Conservation (phyloP, 306 rosid species). For the Arachis stenosperma region DNA sequence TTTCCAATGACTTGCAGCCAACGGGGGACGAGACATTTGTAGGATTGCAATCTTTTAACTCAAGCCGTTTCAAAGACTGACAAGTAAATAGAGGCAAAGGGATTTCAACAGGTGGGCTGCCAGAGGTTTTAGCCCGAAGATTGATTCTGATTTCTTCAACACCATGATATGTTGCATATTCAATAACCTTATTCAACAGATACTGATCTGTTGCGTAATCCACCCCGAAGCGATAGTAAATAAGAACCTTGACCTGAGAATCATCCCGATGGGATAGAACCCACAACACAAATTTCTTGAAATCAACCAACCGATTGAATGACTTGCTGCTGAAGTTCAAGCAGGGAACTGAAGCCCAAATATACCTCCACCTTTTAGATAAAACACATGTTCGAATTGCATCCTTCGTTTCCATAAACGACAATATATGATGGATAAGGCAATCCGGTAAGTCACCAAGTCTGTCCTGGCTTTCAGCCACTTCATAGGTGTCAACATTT, state of each 20-base stretch:
- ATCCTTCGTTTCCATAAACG: constrained; percentile 54
- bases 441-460: constrained; percentile 44
- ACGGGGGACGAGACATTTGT: constrained; percentile 36
- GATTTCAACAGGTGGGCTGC: constrained; percentile 55
- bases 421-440: constrained; percentile 48
- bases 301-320: constrained; percentile 47
- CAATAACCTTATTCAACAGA: constrained; percentile 53
- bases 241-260: constrained; percentile 42
- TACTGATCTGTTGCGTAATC: constrained; percentile 57
- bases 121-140: constrained; percentile 47
- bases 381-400: constrained; percentile 46
- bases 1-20: constrained; percentile 40
- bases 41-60: constrained; percentile 53
- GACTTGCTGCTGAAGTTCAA: constrained; percentile 52
- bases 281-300: constrained; percentile 51
- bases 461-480: constrained; percentile 38
- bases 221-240: constrained; percentile 49
- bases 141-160: constrained; percentile 52
- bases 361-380: constrained; percentile 49
- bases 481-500: constrained; percentile 31
- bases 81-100: constrained; percentile 47
- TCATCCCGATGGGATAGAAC: constrained; percentile 50
- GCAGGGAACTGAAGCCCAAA: constrained; percentile 50
- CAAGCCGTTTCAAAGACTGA: constrained; percentile 50
- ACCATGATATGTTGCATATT: constrained; percentile 44